Evolutionary conservation across 768 basidiomycete genomes (phyloP).

Genomic region (Boletus speciosus): DNA sequence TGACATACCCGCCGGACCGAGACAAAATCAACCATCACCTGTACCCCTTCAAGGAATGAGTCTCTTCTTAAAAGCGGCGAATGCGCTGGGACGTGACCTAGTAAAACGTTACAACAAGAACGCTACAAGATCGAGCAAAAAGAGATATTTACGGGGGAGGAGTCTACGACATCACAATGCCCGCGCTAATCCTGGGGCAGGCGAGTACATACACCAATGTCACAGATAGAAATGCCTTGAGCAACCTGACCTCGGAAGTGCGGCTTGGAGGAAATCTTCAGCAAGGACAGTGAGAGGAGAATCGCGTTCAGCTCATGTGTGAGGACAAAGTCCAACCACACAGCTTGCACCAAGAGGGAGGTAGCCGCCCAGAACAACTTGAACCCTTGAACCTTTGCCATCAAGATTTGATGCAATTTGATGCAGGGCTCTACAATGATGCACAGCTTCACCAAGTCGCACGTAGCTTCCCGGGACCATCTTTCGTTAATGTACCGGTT

Average conservation of each 20-base stretch:
- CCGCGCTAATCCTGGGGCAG: constrained; percentile 51
- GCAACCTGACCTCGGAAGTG: constrained; percentile 41
- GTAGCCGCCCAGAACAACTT: constrained; percentile 25
- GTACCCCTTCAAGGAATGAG: background rate
- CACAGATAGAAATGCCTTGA: constrained; percentile 41
- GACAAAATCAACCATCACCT: background rate
- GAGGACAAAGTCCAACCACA: constrained; percentile 54
- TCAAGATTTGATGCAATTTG: constrained; percentile 21
- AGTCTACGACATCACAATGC: constrained; percentile 42
- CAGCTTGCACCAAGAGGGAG: constrained; percentile 37
- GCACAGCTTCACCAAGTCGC: constrained; percentile 34
- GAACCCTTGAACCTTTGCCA: constrained; percentile 38
- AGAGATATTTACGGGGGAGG: background rate
- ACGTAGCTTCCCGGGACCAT: constrained; percentile 40
- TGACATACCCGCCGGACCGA: background rate
- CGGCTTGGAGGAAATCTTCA: constrained; percentile 30
- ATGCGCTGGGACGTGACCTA: no score
- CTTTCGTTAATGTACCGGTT: constrained; percentile 29
- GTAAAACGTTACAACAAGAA: no score
- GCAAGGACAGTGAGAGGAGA: constrained; percentile 45
- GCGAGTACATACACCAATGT: constrained; percentile 35
- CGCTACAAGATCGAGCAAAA: no score
- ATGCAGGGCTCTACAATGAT: constrained; percentile 26
- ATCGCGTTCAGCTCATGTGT: constrained; percentile 56
- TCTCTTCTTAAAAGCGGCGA: background rate